These are phyloP conservation scores for Neurospora sp. DNA, from an alignment of 495 filamentous ascomycete genomes.

Conservation along the genomic window DNA sequence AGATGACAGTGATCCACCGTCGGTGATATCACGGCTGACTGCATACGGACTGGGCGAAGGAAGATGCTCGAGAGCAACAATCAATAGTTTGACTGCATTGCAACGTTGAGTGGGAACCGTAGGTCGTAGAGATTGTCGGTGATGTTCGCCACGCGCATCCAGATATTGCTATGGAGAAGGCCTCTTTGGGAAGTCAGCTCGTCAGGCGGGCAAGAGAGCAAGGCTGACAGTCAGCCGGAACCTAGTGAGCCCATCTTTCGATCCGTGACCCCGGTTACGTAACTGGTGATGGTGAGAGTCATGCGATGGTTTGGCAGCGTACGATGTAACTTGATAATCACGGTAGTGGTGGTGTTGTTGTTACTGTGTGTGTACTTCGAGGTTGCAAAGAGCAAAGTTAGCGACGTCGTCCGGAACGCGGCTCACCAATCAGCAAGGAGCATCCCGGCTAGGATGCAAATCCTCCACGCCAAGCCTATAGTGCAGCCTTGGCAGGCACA, in stretches of 20 bases:
- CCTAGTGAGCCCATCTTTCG: neutral
- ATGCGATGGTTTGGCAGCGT: neutral
- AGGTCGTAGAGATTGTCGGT: neutral
- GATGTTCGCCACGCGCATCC: neutral
- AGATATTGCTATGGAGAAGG: neutral
- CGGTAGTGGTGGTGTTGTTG: neutral
- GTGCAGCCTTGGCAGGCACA: neutral
- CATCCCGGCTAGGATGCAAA: neutral
- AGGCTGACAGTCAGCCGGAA: neutral
- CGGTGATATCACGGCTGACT: neutral
- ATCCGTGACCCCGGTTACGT: too few relatives aligned
- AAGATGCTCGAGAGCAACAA: neutral
- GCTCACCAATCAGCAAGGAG: neutral
- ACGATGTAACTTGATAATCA: neutral
- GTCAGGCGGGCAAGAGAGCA: neutral
- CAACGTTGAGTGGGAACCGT: neutral
- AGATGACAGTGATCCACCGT: neutral
- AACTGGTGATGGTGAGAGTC: neutral
- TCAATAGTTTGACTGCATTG: neutral
- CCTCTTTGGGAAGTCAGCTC: neutral
- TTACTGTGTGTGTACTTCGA: too few relatives aligned
- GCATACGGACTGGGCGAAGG: neutral
- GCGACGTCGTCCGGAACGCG: neutral
- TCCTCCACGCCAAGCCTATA: neutral
- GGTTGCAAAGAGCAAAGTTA: too few relatives aligned